Base-by-base conservation (phyloP, 257 asterid species). In the Fraxinus pennsylvanica region DNA sequence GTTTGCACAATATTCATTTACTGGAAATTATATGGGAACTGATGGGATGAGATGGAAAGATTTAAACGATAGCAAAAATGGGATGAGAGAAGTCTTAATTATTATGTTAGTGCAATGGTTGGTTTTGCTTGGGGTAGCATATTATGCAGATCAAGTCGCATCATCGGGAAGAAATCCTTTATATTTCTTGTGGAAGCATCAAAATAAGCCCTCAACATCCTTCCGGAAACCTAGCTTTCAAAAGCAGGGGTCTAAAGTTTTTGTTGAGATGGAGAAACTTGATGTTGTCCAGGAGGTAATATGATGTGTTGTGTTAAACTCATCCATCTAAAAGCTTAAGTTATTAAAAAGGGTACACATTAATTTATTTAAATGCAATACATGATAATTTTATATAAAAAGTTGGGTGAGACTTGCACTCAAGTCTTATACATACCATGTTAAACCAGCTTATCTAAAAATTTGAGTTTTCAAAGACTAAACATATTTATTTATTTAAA, bases 11-110 rank as follows among this genome's bases (percentile, higher is more conserved):
- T 93, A 92, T 84, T 50, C 98, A 57, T 93, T 92, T 74, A 8
- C 12, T 63, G 97, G 98, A 32, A 68, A 75, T 76, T 92, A 85
- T 72, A 88, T 89, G 97, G 99, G 99, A 82, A 96, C 92, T 67
- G 88, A 74, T 73, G 99, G 99, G 79, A 96, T 96, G 99, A 80
- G 86, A 83, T 96, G 98, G 99, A 91, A 81, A 81, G 87, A 93
- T 87, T 74, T 96, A 80, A 89, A 73, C 52, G 88, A 92, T 85
- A 74, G 87, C 67, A 25, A 78, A 45, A 96, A 92, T 82, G 98
- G 98, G 78, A 89, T 93, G 97, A 87, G 75, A 80, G 93, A 86
- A n/a, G 85, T 79, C 61, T 71, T 96, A 78, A 85, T 93, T 74
- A 90, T 96, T 75, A 88, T 96, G 79, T 80, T 84, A 30, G 85